phyloP scores from a whole-genome alignment of 495 filamentous ascomycete species.

The Xylaria nigripes region DNA sequence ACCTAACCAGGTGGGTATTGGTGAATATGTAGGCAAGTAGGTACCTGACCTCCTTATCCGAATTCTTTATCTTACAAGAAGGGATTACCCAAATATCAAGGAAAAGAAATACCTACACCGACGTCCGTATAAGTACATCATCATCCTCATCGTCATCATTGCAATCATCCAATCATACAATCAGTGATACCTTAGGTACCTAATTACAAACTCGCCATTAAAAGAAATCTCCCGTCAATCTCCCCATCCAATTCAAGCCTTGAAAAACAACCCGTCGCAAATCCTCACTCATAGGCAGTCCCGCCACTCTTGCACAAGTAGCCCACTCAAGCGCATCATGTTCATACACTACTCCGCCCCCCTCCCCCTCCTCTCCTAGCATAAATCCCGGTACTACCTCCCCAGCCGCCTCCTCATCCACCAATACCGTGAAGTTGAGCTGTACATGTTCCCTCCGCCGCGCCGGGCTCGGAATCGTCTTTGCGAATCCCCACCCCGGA shows the following conservation, averaged over 20 bases:
- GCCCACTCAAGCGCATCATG: slow-evolving; percentile 26
- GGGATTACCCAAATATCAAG: no score
- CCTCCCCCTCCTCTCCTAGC: background rate
- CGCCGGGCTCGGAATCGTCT: slow-evolving; percentile 1
- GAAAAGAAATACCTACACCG: no score
- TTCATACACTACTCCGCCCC: slow-evolving; percentile 2
- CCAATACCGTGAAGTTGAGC: slow-evolving; percentile 23
- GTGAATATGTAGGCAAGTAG: no score
- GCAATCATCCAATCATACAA: no score
- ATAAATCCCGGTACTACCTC: slow-evolving; percentile 5
- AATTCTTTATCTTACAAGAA: no score
- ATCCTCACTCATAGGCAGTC: slow-evolving; percentile 20
- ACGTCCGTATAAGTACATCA: no score
- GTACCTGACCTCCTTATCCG: no score
- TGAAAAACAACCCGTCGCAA: slow-evolving; percentile 19
- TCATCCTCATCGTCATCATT: no score
- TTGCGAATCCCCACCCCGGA: background rate
- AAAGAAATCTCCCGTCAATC: slow-evolving; percentile 4
- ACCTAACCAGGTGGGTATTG: no score
- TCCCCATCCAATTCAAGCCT: slow-evolving; percentile 21
- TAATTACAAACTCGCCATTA: background rate
- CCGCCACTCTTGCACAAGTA: slow-evolving; percentile 13
- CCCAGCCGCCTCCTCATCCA: slow-evolving; percentile 17
- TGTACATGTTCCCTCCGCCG: slow-evolving; percentile 15
- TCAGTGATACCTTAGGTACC: no score